Evolutionary conservation across 345 rosid species (phyloP).

Genomic region (Acer yangbiense): DNA sequence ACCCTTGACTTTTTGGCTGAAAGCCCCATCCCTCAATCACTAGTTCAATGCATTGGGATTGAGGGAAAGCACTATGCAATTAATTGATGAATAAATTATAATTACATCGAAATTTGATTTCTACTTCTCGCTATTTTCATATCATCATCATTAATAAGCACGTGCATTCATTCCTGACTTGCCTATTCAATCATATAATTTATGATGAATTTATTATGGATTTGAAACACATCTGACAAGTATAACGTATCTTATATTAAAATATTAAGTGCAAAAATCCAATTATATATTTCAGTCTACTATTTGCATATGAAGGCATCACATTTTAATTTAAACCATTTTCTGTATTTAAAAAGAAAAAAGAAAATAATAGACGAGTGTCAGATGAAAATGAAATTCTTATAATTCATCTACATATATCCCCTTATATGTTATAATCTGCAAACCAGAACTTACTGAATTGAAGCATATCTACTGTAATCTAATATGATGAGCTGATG

Average conservation of each 20-base stretch:
- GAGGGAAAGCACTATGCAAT: background rate
- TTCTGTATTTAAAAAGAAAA: background rate
- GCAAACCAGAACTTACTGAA: background rate
- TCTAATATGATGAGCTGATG: constrained; percentile 15
- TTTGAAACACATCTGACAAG: background rate
- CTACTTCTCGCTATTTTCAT: background rate
- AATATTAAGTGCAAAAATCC: background rate
- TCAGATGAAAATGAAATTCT: background rate
- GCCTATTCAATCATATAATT: background rate
- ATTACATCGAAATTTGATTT: background rate
- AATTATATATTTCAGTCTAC: background rate
- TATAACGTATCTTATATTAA: background rate
- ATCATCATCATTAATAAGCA: background rate
- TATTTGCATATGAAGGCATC: background rate
- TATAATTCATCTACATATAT: background rate
- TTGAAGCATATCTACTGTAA: background rate
- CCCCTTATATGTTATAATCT: background rate
- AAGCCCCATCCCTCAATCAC: background rate
- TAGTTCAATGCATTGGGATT: background rate
- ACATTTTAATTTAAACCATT: background rate
- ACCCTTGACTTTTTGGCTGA: background rate
- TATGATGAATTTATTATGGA: background rate
- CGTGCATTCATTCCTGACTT: background rate
- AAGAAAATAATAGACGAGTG: background rate
- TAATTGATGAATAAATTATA: background rate